Percentiles rank a stretch among this genome's conserved stretches.
phyloP scores from a whole-genome alignment of 371 early-diverging fungal species.

The Parasitella parasitica region DNA sequence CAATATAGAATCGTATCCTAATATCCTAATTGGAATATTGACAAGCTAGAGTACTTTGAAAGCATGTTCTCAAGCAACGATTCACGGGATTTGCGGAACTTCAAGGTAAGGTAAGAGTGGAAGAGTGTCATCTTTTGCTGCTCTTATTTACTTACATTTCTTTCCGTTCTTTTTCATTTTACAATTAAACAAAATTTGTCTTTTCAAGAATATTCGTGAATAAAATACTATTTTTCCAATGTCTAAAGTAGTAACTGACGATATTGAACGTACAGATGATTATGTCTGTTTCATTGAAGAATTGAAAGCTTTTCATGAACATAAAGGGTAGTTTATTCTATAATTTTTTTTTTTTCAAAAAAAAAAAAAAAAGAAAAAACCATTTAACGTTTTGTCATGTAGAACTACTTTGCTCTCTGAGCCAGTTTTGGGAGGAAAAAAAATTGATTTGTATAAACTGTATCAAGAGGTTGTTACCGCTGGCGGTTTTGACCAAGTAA shows the following conservation, averaged over 20 bases:
- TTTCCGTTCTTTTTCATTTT: background rate
- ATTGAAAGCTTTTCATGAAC: constrained; percentile 67
- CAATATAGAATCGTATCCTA: too few relatives aligned
- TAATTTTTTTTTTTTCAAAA: background rate
- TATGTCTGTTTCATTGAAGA: constrained; percentile 70
- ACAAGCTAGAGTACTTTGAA: too few relatives aligned
- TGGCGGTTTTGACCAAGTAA: constrained; percentile 75
- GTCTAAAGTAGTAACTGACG: constrained; percentile 43
- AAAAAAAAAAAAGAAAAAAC: background rate
- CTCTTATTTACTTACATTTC: background rate
- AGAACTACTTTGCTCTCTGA: constrained; percentile 68
- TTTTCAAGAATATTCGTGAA: background rate
- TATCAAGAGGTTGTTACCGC: constrained; percentile 66
- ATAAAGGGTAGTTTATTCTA: constrained; percentile 62
- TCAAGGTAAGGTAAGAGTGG: background rate
- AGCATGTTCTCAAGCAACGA: too few relatives aligned
- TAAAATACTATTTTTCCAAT: background rate
- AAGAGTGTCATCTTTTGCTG: background rate
- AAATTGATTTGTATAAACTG: constrained; percentile 67
- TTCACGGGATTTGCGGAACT: background rate
- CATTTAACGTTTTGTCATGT: background rate
- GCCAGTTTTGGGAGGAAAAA: constrained; percentile 76
- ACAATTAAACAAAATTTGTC: background rate
- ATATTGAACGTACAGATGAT: constrained; percentile 71
- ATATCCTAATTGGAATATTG: too few relatives aligned